A percentile compares a stretch with the other conserved stretches of the same genome.
Evolutionary conservation across 108 stramenopile genomes (phyloP).

Genomic region (Schizochytrium sp.): DNA sequence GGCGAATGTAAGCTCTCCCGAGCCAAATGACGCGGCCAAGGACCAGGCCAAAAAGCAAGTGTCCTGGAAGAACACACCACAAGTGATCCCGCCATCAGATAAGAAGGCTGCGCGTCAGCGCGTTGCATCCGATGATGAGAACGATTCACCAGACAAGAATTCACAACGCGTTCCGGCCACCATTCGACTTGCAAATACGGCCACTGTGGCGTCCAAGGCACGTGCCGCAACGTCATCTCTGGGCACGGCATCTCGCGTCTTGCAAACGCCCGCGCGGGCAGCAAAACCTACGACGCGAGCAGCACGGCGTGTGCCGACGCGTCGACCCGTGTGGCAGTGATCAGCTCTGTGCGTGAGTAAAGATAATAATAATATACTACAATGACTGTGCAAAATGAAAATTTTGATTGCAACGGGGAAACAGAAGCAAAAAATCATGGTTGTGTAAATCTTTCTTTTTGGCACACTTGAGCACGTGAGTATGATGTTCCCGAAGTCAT

Average conservation of each 20-base stretch:
- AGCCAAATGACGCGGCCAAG: neutral
- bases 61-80: slow-evolving; percentile 12
- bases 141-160: neutral
- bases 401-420: neutral
- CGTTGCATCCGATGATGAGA: neutral
- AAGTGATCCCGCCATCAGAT: neutral
- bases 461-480: no score
- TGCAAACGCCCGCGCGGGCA: neutral
- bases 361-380: no score
- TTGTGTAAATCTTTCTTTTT: no score
- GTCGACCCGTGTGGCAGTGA: neutral
- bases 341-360: neutral
- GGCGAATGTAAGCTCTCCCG: neutral
- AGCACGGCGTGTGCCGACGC: neutral
- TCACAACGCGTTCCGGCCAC: neutral
- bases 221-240: neutral
- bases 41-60: neutral
- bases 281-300: neutral
- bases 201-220: neutral
- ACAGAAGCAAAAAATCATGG: no score
- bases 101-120: neutral
- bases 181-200: neutral
- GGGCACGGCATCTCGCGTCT: neutral
- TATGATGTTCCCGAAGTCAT: no score
- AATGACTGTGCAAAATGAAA: neutral